Evolutionary conservation across 2,329 filamentous ascomycete species (phyloP), one percentile per base, ranked within the genome.

Genomic region (Bipolaris cookei): DNA sequence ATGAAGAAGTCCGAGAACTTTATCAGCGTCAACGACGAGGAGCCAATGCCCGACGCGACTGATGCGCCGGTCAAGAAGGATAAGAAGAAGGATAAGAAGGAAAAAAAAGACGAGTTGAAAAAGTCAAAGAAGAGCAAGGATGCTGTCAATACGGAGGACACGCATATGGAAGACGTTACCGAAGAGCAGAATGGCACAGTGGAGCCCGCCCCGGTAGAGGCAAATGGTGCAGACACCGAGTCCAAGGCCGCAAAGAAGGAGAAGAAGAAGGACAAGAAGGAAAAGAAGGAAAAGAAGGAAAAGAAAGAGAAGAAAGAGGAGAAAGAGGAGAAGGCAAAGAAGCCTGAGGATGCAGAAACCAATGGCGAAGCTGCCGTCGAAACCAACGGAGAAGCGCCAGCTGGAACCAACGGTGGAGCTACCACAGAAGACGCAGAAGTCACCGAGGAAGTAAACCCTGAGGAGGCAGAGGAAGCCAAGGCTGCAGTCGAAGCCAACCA

Each of bases 401-500:
- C 56, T 45, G 65, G 68, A 48, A 54, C 46, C 32, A 64, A 68
- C 21, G 65, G 64, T 11, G 63, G 59, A 6, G 56, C 42, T 4
- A 23, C 55, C 25, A 37, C 54, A 32, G 60, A 65, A 23, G 63
- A 56, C 11, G 59, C 57, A 1, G 63, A 65, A 42, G 64, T 51
- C n/a, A 61, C 58, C 4, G 59, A 57, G 34, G 56, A 64, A 30
- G 59, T 59, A 23, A 65, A 66, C 13, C 21, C 32, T 23, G 65
- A 61, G 21, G 64, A 51, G 5, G 60, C 61, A 25, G 56, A 59
- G 30, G 59, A 64, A 25, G 66, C 50, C 14, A 16, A 57, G 37
- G 54, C 50, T 14, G 54, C 50, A 44, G 44, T 57, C 8, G 44
- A 57, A 14, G 54, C 56, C 55, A 81, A 58, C 25, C 82, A 82